Base-by-base conservation (phyloP, 2,329 filamentous ascomycete genomes). In the Ceratocystis cacaofunesta region DNA sequence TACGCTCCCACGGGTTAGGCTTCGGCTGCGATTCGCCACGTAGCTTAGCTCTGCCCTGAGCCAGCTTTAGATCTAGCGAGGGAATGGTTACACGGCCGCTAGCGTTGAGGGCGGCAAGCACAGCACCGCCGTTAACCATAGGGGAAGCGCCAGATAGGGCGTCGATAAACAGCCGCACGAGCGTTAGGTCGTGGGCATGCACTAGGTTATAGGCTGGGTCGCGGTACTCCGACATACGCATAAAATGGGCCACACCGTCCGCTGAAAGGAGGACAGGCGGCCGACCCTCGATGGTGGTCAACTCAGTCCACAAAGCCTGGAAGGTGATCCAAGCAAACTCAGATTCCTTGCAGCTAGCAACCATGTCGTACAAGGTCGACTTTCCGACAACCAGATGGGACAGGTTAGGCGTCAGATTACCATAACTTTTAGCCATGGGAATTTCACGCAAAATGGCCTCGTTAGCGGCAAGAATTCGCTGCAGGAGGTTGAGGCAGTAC, bases 271-370 rank as follows among this genome's bases (percentile, higher is more conserved):
- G 78, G 67, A 96, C 79, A 17, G 80, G 81, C 3, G 78, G 78
- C 1, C 80, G 78, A 36, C 77, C 75, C 19, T 77, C 76, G n/a
- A 78, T 74, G 25, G 73, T 73, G 41, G 73, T 77, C 61, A 97
- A 83, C 76, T 97, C 92, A 36, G 80, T 75, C 89, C 89, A 94
- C 62, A 96, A 79, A 10, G 89, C 87, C 69, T 85, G 78, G 78
- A 95, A 92, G 64, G 92, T 84, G 8, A 85, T 80, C 88, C 88
- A 95, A 52, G 92, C 86, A 69, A 85, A 78, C 68, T 94, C 89
- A 43, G 86, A 79, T 70, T 95, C 90, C 71, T 84, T 84, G 69
- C 86, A 84, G 60, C 86, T 87, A 68, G 83, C 82, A 70, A 84
- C 83, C 65, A 96, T 82, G 63, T 86, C 82, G 68, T 83, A 79